Evolutionary conservation across 1,139 yeast genomes (phyloP), one percentile per base, ranked within the genome.

Genomic region (Lipomyces yarrowii): DNA sequence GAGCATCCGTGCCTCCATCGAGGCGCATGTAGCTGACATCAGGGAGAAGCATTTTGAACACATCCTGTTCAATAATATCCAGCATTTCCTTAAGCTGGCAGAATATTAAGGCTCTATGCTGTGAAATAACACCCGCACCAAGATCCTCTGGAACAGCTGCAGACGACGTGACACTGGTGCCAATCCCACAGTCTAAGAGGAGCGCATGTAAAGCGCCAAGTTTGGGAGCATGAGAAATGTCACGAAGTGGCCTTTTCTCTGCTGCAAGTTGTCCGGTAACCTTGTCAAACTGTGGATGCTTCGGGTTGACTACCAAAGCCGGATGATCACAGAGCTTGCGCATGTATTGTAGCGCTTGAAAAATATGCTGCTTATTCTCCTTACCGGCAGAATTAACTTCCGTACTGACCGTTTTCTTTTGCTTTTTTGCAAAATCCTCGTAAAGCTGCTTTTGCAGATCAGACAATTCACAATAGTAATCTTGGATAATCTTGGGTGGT

Each of bases 401-500:
- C 67, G 84, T 84, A 70, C 86, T 87, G 5, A 93, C 94, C 2
- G 85, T 81, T 4, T 84, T 79, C 76, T 91, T 90, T 75, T 94
- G 98, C 75, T 90, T 91, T 72, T 84, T 86, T n/a, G 96, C 93
- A 79, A 96, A 94, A 76, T 91, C 96, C 69, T 87, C 90, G 79
- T 96, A 96, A 60, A 96, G 81, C 71, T 87, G 89, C 74, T 89
- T 89, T 77, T 96, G 99, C 68, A 92, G 81, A 69, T 91, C 97
- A 74, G 97, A 91, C 70, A 96, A 82, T 72, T 94, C 98, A 81
- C 99, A 96, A 77, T 94, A 94, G 76, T 96, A 93, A 80, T 96
- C 99, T 77, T 96, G 99, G 72, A 96, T 94, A 72, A 96, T 94
- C 79, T 96, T 96, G 56, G 99, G 99, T 11, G 99, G 99, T 71